Evolutionary conservation across 2,329 filamentous ascomycete genomes (phyloP).

Genomic region (Trichothecium roseum): DNA sequence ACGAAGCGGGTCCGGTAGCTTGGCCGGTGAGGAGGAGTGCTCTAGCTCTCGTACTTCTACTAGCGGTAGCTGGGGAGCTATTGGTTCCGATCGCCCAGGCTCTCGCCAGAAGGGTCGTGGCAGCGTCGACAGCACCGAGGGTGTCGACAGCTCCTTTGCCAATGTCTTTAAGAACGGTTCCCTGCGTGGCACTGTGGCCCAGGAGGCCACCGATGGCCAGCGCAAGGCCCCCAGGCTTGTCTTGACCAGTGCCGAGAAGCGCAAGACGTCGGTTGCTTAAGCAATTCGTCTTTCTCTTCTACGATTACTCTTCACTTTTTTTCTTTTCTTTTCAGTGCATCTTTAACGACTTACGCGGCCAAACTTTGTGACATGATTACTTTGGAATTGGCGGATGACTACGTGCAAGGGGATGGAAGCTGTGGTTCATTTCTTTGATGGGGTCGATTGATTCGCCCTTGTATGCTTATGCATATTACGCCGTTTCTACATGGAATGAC

Average conservation of each 20-base stretch:
- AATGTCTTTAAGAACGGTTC: slow-evolving; percentile 53
- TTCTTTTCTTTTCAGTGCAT: slow-evolving; percentile 14
- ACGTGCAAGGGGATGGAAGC: slow-evolving; percentile 5
- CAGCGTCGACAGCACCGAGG: slow-evolving; percentile 56
- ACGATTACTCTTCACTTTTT: slow-evolving; percentile 6
- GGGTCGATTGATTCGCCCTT: slow-evolving; percentile 1
- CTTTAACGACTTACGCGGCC: slow-evolving; percentile 26
- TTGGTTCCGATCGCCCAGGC: slow-evolving; percentile 75
- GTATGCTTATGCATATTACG: slow-evolving; percentile 8
- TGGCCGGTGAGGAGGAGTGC: slow-evolving; percentile 60
- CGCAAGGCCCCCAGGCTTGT: slow-evolving; percentile 82
- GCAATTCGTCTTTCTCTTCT: slow-evolving; percentile 10
- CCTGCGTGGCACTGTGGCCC: slow-evolving; percentile 38
- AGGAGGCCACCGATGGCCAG: slow-evolving; percentile 48
- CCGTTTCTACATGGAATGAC: slow-evolving; percentile 12
- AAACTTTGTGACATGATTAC: slow-evolving; percentile 25
- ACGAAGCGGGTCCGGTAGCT: slow-evolving; percentile 66
- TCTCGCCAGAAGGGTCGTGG: slow-evolving; percentile 55
- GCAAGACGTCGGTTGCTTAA: slow-evolving; percentile 41
- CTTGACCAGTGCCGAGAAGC: slow-evolving; percentile 81
- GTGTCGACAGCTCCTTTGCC: slow-evolving; percentile 49
- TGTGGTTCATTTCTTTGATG: slow-evolving; percentile 5
- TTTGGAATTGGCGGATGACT: slow-evolving; percentile 9
- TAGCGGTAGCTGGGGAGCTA: slow-evolving; percentile 65
- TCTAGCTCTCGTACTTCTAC: slow-evolving; percentile 59